Base-by-base conservation (phyloP, 306 rosid genomes). In the Fagus crenata region DNA sequence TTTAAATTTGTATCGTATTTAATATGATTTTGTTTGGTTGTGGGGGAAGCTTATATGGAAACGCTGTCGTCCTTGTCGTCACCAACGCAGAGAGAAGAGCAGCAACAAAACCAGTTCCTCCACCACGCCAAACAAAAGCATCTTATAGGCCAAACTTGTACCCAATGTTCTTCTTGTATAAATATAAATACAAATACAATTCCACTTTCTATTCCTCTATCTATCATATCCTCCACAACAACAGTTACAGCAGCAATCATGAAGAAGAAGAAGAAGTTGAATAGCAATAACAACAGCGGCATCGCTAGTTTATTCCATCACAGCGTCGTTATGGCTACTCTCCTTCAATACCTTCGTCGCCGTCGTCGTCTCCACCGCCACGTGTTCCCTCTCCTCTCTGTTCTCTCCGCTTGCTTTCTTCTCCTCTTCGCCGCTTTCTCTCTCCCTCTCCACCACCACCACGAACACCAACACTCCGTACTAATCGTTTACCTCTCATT, bases 391-490 rank as follows among this genome's bases (percentile, higher is more conserved):
- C 80, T 93, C 73, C 42, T 90, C 67, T 87, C 88, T 17, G 89
- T 89, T 46, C 42, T 89, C 67, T 85, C 87, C 60, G 87, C 82
- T 2, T 86, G 77, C 80, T 72, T 92, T 7, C 86, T 94, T 18
- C 78, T 94, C 42, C 70, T 93, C 64, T 77, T 90, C 58, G 77
- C 73, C 42, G 70, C 87, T 6, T 78, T 86, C 82, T 81, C 90
- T 60, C 77, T 88, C 1, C 85, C 88, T 53, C 71, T 64, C 49
- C 87, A 86, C 11, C 76, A 78, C 3, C 88, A 77, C 65, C 58
- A 39, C 36, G 77, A 73, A 37, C 80, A 65, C 41, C 81, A 43
- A 67, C 74, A 53, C 84, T 67, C 75, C 28, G 63, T 79, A 53
- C 41, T 67, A 18, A 69, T 72, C 2, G 59, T 35, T 83, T 69